Base-by-base conservation (phyloP, 2,329 filamentous ascomycete species). In the Claviceps lovelessii region DNA sequence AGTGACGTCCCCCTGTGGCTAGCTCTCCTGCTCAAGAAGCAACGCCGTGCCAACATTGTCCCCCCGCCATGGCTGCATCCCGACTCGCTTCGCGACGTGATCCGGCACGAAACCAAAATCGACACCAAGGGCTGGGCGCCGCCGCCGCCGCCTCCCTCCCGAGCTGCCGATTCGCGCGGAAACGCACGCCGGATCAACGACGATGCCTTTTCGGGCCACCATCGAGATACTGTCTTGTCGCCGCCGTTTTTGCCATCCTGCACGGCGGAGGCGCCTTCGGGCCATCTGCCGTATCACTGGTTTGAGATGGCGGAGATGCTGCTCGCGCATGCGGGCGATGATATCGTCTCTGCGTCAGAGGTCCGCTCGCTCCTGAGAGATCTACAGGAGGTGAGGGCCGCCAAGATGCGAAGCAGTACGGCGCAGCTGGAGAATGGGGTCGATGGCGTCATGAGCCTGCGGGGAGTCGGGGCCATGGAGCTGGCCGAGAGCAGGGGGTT, bases 231-330 rank as follows among this genome's bases (percentile, higher is more conserved):
- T 4, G 57, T 72, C 1, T 65, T 83, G 0, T 81, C 83, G 0
- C 81, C 90, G 4, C 91, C 91, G 0, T 96, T 96, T 65, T 71
- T 94, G 1, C 80, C 82, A 1, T 84, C 84, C 17, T 88, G 86
- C 59, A 90, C 85, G 0, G 81, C 84, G 23, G 74, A 80, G 49
- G 80, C 85, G 1, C 81, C 84, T 9, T 72, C 82, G 0, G 81
- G 83, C 45, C 81, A 84, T 15, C 74, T 98, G 37, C 93, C 93
- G 0, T 97, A 95, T 67, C 91, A 97, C 72, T 98, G 91, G 90
- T 79, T 95, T 46, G 93, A 97, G 70, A 73, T 97, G 9, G 85
- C 86, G 19, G 90, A 95, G 70, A 83, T 94, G 66, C 74, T 98
- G 49, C 79, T 98, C 2, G 86, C 90, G 49, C 85, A 88, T 54